Evolutionary conservation across 2,329 filamentous ascomycete species (phyloP), one percentile per base, ranked within the genome.

Genomic region (Trichoderma sp.): DNA sequence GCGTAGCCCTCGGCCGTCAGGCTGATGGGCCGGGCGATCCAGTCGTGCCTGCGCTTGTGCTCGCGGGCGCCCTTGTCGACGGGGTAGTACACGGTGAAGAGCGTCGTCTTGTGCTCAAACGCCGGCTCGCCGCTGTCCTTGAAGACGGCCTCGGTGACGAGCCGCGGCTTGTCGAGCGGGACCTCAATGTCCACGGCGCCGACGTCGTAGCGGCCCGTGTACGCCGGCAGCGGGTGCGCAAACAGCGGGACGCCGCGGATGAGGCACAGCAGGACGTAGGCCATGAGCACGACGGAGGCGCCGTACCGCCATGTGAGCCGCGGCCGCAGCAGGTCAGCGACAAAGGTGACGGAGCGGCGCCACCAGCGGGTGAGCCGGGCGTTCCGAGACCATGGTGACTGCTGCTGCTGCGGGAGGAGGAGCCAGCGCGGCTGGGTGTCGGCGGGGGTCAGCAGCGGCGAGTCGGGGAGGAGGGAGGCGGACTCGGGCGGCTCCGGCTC

Each of bases 51-150:
- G 5, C 72, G 68, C 24, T 69, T 67, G 4, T 62, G 64, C 44
- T 74, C 72, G 19, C 66, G 68, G 7, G 71, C 68, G 26, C 68
- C 68, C 51, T 75, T 72, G 7, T 71, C 68, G 6, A 78, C 71
- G 2, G 82, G 82, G 52, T 84, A 83, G 73, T 83, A 83, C 3
- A 84, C 65, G 0, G 81, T 81, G 66, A 83, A 81, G 5, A 84
- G 74, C 3, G 83, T 80, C 1, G 80, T 81, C 64, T 81, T 72
- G 0, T 83, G 69, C 21, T 79, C 75, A 56, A 83, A 83, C 0
- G 80, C 80, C 2, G 77, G 77, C 24, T 75, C 68, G 12, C 74
- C 73, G 0, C 74, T 74, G 10, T 66, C 69, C 47, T 72, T 77
- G 68, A 81, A 74, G 10, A 73, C 45, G 6, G 75, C 71, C 5